These are phyloP conservation scores for Creolimax fragrantissima DNA, from an alignment of 78 protist genomes.

Conservation along the genomic window DNA sequence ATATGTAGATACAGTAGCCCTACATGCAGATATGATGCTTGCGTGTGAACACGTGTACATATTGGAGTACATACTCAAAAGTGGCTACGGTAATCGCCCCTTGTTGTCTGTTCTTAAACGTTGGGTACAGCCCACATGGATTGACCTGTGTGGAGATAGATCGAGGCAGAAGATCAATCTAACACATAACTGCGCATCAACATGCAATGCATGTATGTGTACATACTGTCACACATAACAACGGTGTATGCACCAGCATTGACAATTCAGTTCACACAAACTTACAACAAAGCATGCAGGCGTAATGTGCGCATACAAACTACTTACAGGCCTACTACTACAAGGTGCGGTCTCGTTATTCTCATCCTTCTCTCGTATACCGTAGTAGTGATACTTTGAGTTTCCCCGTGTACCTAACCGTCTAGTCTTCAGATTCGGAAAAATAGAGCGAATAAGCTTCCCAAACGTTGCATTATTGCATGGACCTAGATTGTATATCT, in stretches of 20 bases:
- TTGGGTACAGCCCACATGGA: not conserved
- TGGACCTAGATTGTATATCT: not conserved
- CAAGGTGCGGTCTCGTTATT: no score
- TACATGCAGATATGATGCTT: not conserved
- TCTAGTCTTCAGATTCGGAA: conserved; percentile 36
- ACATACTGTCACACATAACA: no score
- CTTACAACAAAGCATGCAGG: no score
- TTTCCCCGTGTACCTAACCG: conserved; percentile 42
- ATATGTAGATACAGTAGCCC: not conserved
- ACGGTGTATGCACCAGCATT: no score
- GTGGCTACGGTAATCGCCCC: not conserved
- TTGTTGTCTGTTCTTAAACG: not conserved
- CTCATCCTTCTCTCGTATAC: not conserved
- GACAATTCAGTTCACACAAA: no score
- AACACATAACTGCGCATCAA: no score
- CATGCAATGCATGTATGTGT: no score
- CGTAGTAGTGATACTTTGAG: conserved; percentile 41
- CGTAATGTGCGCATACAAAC: no score
- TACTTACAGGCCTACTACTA: no score
- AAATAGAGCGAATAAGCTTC: conserved; percentile 36
- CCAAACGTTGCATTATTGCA: conserved; percentile 32
- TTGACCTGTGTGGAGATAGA: not conserved
- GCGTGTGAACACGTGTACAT: not conserved
- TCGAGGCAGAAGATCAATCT: no score
- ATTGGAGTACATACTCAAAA: not conserved